Base-by-base conservation (phyloP, 208 protist genomes). In the Crithidia brevicula region DNA sequence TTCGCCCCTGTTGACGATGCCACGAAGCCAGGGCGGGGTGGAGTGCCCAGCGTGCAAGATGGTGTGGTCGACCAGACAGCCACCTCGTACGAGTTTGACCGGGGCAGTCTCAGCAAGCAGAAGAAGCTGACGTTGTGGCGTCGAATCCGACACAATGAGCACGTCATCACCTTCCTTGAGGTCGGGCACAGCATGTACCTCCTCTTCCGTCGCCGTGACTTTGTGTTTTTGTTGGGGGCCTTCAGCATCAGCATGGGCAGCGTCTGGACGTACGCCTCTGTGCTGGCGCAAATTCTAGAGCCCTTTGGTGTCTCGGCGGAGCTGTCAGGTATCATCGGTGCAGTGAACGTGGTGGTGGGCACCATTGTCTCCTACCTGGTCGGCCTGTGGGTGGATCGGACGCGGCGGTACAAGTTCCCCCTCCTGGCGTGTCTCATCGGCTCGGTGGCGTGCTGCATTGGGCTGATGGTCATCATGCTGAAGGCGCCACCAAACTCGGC, bases 191-290 rank as follows among this genome's bases (percentile, higher is more conserved):
- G 69, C 25, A 67, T 86, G 15, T 58, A 63, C 56, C 49, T 50
- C n/a, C 64, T 88, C 38, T 40, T 79, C 45, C 30, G 72, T 31
- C 51, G 67, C 38, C 69, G 67, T n/a, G 83, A 89, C 51, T 92
- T 87, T 61, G 53, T 85, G 25, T 84, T 89, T 42, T 61, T 92
- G 25, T 70, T 89, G 3, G 40, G 58, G 7, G 79, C 82, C 50
- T 88, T 92, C 56, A 88, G 83, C 51, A 84, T 88, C 49, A 79
- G 78, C 59, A 80, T 89, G 63, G 83, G 83, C 46, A 89, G 86
- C 53, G 73, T 89, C 15, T 92, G 86, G 86, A 84, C 79, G 10
- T 88, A 75, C 71, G 72, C 83, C 25, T 85, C 86, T 0, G 83
- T 92, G 42, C 65, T 92, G 30, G 74, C 83, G 34, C 86, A 92